phyloP scores from a whole-genome alignment of 345 rosid species.

The Populus deltoides region DNA sequence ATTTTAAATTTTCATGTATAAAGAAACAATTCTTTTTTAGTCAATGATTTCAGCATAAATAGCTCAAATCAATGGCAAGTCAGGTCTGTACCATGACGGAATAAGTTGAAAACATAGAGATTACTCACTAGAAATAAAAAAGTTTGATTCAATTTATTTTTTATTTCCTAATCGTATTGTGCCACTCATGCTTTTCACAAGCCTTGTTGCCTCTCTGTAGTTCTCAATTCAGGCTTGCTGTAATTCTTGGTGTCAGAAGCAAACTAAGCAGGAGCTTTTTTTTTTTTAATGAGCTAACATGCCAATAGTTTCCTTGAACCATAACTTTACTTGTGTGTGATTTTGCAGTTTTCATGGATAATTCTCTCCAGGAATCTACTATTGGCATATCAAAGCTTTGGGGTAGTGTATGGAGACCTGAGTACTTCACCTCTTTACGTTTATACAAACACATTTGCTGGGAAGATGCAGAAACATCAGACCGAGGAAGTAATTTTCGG shows the following conservation, averaged over 20 bases:
- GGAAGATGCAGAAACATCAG: conserved; percentile 48
- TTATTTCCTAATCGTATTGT: neutral
- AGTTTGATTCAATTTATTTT: neutral
- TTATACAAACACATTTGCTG: conserved; percentile 50
- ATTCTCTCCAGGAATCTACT: conserved; percentile 58
- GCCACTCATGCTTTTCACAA: neutral
- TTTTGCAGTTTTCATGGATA: conserved; percentile 68
- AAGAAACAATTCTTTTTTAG: neutral
- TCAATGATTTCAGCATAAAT: neutral
- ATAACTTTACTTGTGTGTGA: conserved; percentile 12
- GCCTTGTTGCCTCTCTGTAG: neutral
- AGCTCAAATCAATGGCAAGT: neutral
- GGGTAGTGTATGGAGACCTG: conserved; percentile 82
- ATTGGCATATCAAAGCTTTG: conserved; percentile 88
- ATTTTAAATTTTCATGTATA: neutral
- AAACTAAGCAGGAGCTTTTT: neutral
- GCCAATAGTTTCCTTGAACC: neutral
- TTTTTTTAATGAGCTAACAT: neutral
- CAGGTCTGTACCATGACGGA: neutral
- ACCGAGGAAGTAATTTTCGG: conserved; percentile 71
- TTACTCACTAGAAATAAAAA: neutral
- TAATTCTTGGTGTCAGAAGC: neutral
- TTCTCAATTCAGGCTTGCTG: neutral
- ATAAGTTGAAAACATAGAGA: neutral
- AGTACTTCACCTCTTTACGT: conserved; percentile 93